Evolutionary conservation across 805 yeast species (phyloP), one percentile per base, ranked within the genome.

Genomic region (Naumovozyma castellii): DNA sequence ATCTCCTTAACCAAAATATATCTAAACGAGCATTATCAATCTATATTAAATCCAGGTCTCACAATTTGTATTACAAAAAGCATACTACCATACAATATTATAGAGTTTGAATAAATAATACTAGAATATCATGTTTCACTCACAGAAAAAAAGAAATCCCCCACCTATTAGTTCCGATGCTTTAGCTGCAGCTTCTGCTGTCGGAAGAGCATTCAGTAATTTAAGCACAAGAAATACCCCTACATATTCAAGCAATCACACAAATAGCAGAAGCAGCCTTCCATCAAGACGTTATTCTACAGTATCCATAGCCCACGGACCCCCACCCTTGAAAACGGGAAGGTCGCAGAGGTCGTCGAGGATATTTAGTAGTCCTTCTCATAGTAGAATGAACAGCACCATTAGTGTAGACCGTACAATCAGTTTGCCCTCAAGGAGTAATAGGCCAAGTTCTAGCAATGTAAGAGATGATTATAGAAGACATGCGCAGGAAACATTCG

Each of bases 131-230:
- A 22, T 22, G 27, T 22, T 22, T 22, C 27, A 10, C 27, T 6
- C 27, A 22, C 27, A 22, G 10, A 22, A 10, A 17, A 27, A 9
- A 17, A 36, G 34, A 15, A 34, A 28, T 10, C 10, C 27, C 6
- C 36, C 38, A 27, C 50, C 51, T 32, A 63, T 69, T 8, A 64
- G 65, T 42, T 61, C 73, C 4, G 73, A 72, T 36, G 83, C 83
- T 0, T 49, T 76, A 18, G 83, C 81, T 5, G 84, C 84, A 15
- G 81, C 81, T 5, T 59, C 73, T 1, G 73, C 72, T 3, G 71
- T 72, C 42, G 76, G 76, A 1, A 58, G 61, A 37, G 74, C 75
- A 0, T 43, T 71, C 41, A 67, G 62, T 47, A 61, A 38, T 27
- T 44, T 42, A 27, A 54, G 54, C 4, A 45, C 27, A 6, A 6